phyloP scores from a whole-genome alignment of 1,284 basidiomycete genomes.

The Gomphus bonarii region DNA sequence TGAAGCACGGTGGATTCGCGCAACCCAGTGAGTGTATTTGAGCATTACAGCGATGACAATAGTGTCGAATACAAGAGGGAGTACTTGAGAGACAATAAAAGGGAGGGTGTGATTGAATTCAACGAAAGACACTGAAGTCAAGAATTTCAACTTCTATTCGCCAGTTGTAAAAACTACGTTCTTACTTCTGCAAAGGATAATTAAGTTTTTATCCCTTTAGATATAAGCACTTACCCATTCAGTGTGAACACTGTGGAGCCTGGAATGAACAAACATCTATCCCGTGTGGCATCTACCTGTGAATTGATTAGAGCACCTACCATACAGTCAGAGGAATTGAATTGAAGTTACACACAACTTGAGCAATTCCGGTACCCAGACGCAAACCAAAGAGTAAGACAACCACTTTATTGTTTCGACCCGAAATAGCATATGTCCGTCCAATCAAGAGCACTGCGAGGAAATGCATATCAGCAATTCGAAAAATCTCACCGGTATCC shows the following conservation, averaged over 20 bases:
- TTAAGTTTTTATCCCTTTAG: no score
- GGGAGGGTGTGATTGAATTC: no score
- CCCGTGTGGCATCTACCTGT: not conserved
- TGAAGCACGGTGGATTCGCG: not conserved
- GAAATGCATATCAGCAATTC: not conserved
- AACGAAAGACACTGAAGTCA: not conserved
- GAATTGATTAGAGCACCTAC: not conserved
- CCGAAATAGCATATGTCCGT: not conserved
- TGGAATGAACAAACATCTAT: not conserved
- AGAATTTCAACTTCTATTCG: not conserved
- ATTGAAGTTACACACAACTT: not conserved
- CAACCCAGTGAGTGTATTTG: not conserved
- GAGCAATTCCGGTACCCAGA: not conserved
- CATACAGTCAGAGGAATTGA: not conserved
- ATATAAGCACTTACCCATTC: not conserved
- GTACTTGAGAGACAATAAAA: not conserved
- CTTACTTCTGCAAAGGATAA: not conserved
- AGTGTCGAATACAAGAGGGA: not conserved
- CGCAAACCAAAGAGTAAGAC: not conserved
- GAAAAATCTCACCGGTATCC: not conserved
- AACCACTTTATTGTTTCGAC: not conserved
- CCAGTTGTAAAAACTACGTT: not conserved
- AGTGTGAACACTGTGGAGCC: no score
- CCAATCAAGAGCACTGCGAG: not conserved
- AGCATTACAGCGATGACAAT: not conserved